Evolutionary conservation across 2,329 filamentous ascomycete genomes (phyloP).

Genomic region (Botrytis fragariae): DNA sequence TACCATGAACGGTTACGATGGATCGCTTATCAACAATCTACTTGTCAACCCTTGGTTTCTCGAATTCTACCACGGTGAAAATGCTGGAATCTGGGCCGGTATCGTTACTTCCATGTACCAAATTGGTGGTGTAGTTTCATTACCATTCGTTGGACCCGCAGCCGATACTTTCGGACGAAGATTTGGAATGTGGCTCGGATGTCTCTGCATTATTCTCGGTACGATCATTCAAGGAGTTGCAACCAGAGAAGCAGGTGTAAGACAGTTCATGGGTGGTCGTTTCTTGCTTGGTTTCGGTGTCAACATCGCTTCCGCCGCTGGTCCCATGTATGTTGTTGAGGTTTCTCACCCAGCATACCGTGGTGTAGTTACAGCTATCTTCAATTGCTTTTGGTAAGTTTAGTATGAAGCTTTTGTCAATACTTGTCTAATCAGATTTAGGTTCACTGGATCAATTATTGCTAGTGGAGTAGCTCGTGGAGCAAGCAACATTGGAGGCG

Average conservation of each 20-base stretch:
- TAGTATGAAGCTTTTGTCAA: neutral
- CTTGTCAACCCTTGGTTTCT: conserved; percentile 45
- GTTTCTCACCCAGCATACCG: conserved; percentile 48
- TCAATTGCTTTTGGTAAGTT: conserved; percentile 17
- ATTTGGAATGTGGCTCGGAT: conserved; percentile 48
- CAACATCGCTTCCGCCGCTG: conserved; percentile 47
- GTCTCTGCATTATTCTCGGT: conserved; percentile 46
- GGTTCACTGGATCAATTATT: conserved; percentile 52
- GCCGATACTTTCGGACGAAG: conserved; percentile 49
- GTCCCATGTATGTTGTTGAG: conserved; percentile 49
- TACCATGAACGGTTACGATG: conserved; percentile 54
- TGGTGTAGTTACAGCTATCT: conserved; percentile 40
- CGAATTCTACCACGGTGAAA: conserved; percentile 42
- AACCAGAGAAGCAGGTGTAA: conserved; percentile 36
- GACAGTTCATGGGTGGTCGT: conserved; percentile 53
- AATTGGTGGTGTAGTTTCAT: conserved; percentile 48
- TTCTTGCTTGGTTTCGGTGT: conserved; percentile 61
- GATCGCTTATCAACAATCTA: conserved; percentile 50
- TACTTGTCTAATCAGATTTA: conserved; percentile 25
- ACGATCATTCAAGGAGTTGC: conserved; percentile 46
- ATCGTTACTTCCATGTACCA: conserved; percentile 53
- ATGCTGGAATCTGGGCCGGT: conserved; percentile 48
- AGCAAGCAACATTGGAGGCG: conserved; percentile 42
- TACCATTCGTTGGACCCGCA: conserved; percentile 47
- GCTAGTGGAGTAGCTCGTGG: conserved; percentile 55